These are phyloP conservation scores for Fagopyrum esculentum DNA, from an alignment of 148 eudicot species.

Conservation along the genomic window DNA sequence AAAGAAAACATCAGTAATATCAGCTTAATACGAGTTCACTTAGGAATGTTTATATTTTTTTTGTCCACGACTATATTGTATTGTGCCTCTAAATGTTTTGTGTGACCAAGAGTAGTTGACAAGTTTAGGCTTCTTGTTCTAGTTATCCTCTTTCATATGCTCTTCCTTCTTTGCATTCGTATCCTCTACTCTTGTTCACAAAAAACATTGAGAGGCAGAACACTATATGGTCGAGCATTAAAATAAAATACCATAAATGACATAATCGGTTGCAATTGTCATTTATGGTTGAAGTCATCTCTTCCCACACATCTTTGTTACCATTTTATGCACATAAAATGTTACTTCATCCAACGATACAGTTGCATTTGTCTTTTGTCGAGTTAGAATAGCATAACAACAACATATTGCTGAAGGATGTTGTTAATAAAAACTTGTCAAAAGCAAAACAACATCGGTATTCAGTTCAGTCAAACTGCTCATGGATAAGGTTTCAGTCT, in stretches of 20 bases:
- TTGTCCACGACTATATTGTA: conserved; percentile 20
- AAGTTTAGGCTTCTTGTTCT: conserved; percentile 26
- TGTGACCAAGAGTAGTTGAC: conserved; percentile 13
- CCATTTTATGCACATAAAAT: conserved; percentile 18
- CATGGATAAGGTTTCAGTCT: neutral
- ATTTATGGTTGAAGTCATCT: conserved; percentile 37
- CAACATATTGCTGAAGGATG: neutral
- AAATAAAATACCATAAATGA: neutral
- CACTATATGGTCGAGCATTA: conserved; percentile 23
- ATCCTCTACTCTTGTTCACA: conserved; percentile 8
- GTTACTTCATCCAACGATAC: neutral
- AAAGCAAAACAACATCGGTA: neutral
- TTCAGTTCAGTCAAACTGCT: neutral
- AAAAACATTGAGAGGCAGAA: conserved; percentile 34
- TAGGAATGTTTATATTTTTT: neutral
- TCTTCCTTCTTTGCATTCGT: conserved; percentile 49
- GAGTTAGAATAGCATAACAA: neutral
- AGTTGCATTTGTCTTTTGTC: neutral
- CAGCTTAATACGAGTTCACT: neutral
- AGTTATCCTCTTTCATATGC: conserved; percentile 33
- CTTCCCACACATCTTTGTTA: conserved; percentile 57
- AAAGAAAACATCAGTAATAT: neutral
- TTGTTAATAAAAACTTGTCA: neutral
- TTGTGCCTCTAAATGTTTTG: conserved; percentile 34
- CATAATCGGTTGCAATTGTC: neutral